Conservation (phyloP, 805 yeast genomes). For the Suhomyces xylopsoci region DNA sequence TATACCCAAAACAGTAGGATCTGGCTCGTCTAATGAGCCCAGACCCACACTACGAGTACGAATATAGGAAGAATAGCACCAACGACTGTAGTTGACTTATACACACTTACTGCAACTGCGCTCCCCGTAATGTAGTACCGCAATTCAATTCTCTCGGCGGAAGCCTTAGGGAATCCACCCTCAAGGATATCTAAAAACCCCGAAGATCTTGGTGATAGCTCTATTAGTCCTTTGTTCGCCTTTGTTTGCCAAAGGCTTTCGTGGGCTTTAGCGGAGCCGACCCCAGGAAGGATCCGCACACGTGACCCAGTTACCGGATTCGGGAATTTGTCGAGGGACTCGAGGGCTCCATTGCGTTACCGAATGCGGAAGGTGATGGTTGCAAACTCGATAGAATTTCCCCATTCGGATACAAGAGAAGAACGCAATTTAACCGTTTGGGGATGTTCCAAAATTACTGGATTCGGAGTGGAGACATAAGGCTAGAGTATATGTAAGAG, state of each 20-base stretch:
- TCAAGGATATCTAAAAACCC: neutral
- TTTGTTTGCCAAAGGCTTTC: neutral
- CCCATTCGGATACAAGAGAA: constrained; percentile 1
- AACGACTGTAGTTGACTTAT: neutral
- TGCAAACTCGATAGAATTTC: neutral
- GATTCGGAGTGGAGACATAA: constrained; percentile 2
- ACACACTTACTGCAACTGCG: neutral
- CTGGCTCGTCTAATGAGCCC: neutral
- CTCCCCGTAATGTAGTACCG: neutral
- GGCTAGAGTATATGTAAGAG: neutral
- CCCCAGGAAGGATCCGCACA: neutral
- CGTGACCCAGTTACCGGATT: neutral
- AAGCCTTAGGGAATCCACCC: neutral
- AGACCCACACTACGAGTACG: neutral
- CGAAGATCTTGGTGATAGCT: neutral
- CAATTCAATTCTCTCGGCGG: neutral
- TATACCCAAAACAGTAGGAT: neutral
- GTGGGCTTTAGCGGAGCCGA: neutral
- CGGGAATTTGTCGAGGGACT: neutral
- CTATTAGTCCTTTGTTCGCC: neutral
- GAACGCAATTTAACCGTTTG: constrained; percentile 3
- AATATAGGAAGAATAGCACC: neutral
- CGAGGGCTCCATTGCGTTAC: neutral
- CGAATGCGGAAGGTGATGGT: neutral
- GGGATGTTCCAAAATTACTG: constrained; percentile 3